phyloP scores from a whole-genome alignment of 805 yeast species.

The Cyberlindnera maclurae region DNA sequence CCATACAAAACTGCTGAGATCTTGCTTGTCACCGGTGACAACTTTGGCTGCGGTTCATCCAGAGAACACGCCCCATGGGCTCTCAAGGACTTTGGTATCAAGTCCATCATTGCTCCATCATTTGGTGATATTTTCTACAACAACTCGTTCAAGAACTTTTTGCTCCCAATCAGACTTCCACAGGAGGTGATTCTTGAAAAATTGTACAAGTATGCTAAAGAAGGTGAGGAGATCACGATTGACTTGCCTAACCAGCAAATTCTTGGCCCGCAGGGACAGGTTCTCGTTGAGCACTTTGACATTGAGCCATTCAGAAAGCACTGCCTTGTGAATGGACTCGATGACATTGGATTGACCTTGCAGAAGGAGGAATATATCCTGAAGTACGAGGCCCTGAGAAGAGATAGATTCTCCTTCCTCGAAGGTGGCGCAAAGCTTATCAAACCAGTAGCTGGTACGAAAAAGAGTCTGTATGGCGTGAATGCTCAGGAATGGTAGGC shows the following conservation, averaged over 20 bases:
- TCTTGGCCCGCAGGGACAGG: conserved; percentile 56
- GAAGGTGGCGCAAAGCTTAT: conserved; percentile 78
- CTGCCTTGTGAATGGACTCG: conserved; percentile 90
- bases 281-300: conserved; percentile 75
- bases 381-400: conserved; percentile 72
- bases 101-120: conserved; percentile 93
- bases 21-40: conserved; percentile 88
- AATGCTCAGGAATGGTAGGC: conserved; percentile 63
- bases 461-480: conserved; percentile 59
- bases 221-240: conserved; percentile 60
- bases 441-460: conserved; percentile 60
- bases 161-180: conserved; percentile 87
- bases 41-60: conserved; percentile 98
- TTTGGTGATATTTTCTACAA: conserved; percentile 98
- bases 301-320: conserved; percentile 91
- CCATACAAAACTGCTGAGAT: conserved; percentile 80
- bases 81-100: conserved; percentile 92
- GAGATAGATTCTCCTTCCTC: conserved; percentile 77
- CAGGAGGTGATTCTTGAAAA: conserved; percentile 65
- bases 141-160: conserved; percentile 93
- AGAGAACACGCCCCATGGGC: conserved; percentile 99
- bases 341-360: conserved; percentile 92
- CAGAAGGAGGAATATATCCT: conserved; percentile 76
- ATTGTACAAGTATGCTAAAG: conserved; percentile 73
- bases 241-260: conserved; percentile 88